These are phyloP conservation scores for Polysphondylium violaceum DNA, from an alignment of 78 protist species.

Conservation along the genomic window DNA sequence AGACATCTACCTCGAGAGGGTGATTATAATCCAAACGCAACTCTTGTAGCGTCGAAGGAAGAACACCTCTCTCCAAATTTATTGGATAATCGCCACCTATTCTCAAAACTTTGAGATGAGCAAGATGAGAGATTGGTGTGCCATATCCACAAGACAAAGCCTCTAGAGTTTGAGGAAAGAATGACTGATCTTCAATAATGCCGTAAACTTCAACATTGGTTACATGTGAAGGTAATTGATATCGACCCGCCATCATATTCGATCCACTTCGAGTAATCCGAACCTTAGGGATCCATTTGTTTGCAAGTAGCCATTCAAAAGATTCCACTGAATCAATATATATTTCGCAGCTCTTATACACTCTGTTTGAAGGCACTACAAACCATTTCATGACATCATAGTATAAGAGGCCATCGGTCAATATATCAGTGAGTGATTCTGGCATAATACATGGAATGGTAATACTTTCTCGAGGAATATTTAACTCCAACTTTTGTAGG, in stretches of 20 bases:
- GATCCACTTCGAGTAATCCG: background rate
- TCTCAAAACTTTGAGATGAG: no score
- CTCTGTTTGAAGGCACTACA: background rate
- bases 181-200: no score
- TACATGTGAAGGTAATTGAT: background rate
- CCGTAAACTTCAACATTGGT: no score
- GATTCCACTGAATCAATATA: background rate
- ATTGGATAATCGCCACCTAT: background rate
- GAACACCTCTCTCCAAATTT: background rate
- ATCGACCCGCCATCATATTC: background rate
- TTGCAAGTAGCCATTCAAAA: background rate
- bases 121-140: no score
- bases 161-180: no score
- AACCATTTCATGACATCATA: background rate
- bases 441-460: background rate
- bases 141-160: no score
- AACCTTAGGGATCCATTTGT: background rate
- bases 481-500: background rate
- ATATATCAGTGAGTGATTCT: background rate
- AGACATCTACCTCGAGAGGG: no score
- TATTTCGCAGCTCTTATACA: background rate
- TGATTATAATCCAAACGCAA: background rate
- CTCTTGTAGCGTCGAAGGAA: background rate
- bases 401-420: background rate
- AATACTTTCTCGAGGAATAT: background rate